phyloP scores from a whole-genome alignment of 2,329 filamentous ascomycete genomes.

The Cladophialophora chaetospira region DNA sequence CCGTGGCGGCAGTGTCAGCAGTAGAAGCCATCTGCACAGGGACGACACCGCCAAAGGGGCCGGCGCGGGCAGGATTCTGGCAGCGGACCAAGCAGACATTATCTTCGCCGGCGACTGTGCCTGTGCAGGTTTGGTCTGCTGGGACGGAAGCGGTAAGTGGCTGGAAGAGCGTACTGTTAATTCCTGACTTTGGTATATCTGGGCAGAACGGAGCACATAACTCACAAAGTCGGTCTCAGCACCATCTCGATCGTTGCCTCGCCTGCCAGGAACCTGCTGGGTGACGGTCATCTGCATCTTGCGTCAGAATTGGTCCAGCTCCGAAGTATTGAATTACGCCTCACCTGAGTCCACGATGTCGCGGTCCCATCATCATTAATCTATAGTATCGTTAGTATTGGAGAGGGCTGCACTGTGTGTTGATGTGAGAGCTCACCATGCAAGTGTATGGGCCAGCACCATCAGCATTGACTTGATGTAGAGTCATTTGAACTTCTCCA shows the following conservation, averaged over 20 bases:
- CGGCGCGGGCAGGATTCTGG: constrained; percentile 61
- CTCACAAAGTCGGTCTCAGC: constrained; percentile 21
- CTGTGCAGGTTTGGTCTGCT: constrained; percentile 58
- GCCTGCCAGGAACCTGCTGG: constrained; percentile 52
- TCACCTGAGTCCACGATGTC: not conserved
- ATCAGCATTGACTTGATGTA: constrained; percentile 69
- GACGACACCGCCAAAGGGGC: constrained; percentile 64
- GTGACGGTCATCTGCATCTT: constrained; percentile 55
- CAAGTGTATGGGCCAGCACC: constrained; percentile 67
- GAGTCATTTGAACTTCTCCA: constrained; percentile 61
- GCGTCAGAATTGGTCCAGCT: constrained; percentile 23
- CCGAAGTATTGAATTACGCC: not conserved
- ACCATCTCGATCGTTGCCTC: constrained; percentile 9
- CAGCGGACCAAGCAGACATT: constrained; percentile 66
- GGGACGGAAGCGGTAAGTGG: constrained; percentile 63
- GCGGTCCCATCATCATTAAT: not conserved
- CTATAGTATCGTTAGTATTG: not conserved
- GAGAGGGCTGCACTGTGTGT: not conserved
- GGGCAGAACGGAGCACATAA: constrained; percentile 5
- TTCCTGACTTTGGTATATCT: not conserved
- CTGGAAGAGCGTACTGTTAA: constrained; percentile 33
- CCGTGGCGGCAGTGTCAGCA: not conserved
- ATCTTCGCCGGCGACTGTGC: constrained; percentile 59
- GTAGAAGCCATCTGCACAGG: constrained; percentile 53
- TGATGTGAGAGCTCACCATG: constrained; percentile 47